These are phyloP conservation scores for Sisymbrium irio DNA, from an alignment of 345 rosid genomes.

Conservation along the genomic window DNA sequence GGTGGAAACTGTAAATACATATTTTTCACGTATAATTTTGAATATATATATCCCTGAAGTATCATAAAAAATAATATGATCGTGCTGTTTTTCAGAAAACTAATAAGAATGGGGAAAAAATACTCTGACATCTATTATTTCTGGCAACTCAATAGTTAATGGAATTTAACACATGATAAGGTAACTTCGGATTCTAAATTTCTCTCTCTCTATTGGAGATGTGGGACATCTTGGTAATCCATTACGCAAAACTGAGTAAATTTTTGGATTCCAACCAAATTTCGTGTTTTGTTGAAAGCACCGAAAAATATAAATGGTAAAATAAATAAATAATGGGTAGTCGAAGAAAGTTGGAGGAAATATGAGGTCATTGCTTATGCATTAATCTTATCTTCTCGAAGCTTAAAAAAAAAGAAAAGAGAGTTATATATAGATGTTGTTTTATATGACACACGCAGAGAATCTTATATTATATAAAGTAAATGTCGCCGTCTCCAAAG, in stretches of 20 bases:
- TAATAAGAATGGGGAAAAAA: no score
- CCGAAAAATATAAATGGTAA: not conserved
- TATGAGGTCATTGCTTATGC: slow-evolving; percentile 28
- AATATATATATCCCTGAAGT: not conserved
- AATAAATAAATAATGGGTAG: not conserved
- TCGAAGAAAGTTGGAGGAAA: not conserved
- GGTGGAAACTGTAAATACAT: not conserved
- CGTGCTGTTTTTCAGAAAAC: no score
- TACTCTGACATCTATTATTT: no score
- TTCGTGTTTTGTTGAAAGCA: not conserved
- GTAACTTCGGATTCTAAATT: not conserved
- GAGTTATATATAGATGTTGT: not conserved
- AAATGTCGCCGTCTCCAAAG: not conserved
- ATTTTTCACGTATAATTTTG: not conserved
- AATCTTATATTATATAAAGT: not conserved
- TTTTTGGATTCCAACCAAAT: no score
- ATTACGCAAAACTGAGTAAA: not conserved
- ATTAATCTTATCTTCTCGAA: slow-evolving; percentile 17
- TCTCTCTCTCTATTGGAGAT: not conserved
- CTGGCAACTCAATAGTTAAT: no score
- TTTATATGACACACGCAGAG: not conserved
- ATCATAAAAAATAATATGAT: not conserved
- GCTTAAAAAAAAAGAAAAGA: not conserved
- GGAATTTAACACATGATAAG: no score
- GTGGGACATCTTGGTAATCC: not conserved